A percentile compares a stretch with the other conserved stretches of the same genome.
These are phyloP conservation scores for Pelargonium nanum DNA, from an alignment of 345 rosid species.

Conservation along the genomic window DNA sequence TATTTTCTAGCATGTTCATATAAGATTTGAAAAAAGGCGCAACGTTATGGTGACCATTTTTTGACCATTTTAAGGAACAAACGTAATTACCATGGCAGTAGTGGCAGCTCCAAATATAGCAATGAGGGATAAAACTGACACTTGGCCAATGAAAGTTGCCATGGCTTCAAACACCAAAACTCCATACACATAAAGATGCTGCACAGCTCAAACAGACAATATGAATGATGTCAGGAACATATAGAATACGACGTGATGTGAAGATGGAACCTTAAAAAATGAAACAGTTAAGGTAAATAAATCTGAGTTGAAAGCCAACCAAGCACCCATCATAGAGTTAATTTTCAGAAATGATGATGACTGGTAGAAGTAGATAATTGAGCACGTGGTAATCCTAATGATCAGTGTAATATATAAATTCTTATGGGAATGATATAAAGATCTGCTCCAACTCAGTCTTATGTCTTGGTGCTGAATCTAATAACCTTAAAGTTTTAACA, in stretches of 20 bases:
- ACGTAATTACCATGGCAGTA: constrained; percentile 75
- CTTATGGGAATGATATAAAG: no score
- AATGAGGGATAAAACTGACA: constrained; percentile 83
- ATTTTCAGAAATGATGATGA: not conserved
- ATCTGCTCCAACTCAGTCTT: not conserved
- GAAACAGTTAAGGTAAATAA: not conserved
- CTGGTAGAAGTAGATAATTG: not conserved
- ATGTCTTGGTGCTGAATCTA: not conserved
- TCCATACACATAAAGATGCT: constrained; percentile 83
- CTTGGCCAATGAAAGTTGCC: constrained; percentile 94
- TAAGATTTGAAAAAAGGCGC: no score
- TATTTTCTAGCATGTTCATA: no score
- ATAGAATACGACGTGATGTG: not conserved
- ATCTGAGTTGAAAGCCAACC: not conserved
- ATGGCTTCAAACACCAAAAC: constrained; percentile 86
- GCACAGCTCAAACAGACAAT: constrained; percentile 9
- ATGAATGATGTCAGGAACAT: not conserved
- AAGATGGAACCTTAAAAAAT: not conserved
- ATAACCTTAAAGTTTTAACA: no score
- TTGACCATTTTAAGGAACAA: no score
- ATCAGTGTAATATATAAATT: no score
- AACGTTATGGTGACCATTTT: no score
- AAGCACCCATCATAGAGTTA: not conserved
- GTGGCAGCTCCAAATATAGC: constrained; percentile 95
- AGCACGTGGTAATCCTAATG: not conserved